Conservation (phyloP, 2,329 filamentous ascomycete species). For the Fusarium camptoceras region DNA sequence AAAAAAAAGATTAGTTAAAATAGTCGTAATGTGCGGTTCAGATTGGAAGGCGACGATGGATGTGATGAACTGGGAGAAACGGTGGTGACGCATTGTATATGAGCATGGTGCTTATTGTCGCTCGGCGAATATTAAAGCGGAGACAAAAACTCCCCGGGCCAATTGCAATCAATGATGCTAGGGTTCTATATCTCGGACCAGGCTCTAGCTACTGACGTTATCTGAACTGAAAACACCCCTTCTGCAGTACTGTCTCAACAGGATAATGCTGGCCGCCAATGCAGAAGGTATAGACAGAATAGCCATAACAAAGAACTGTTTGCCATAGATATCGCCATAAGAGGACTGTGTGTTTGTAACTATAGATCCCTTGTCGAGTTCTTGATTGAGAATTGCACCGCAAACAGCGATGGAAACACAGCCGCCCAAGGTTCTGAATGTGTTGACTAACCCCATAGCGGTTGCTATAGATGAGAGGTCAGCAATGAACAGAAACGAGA, state of each 20-base stretch:
- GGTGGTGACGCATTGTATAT: neutral
- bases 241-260: neutral
- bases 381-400: neutral
- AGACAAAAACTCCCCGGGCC: neutral
- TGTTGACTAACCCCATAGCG: neutral
- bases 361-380: neutral
- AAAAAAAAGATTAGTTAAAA: too few species aligned
- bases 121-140: slow-evolving; percentile 2
- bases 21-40: neutral
- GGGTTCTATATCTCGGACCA: neutral
- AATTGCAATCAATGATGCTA: neutral
- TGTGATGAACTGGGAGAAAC: neutral
- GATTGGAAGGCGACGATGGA: neutral
- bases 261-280: neutral
- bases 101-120: neutral
- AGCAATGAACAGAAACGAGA: neutral
- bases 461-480: neutral
- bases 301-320: neutral
- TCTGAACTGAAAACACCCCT: neutral
- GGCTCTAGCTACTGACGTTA: neutral
- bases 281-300: neutral
- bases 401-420: slow-evolving; percentile 1
- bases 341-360: too few species aligned
- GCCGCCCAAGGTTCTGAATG: neutral
- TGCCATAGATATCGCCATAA: neutral